These are phyloP conservation scores for Fomitopsis palustris DNA, from an alignment of 1,284 basidiomycete species.

Conservation along the genomic window DNA sequence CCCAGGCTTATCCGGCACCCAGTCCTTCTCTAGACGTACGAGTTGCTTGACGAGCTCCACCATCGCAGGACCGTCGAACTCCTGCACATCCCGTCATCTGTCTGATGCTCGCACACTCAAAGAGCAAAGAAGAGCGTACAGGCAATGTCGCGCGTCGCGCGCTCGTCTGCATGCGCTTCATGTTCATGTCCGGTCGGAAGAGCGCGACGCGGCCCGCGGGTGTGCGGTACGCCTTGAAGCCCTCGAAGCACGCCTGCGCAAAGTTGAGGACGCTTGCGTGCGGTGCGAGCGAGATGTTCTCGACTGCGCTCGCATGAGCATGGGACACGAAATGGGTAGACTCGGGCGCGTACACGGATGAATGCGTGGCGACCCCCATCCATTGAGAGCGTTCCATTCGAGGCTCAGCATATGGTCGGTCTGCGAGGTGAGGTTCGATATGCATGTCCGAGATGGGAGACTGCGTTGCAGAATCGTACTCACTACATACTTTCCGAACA, in stretches of 20 bases:
- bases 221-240: constrained; percentile 93
- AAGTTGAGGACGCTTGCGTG: constrained; percentile 92
- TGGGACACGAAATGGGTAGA: too few species aligned
- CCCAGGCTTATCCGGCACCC: constrained; percentile 89
- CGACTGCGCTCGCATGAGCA: constrained; percentile 11
- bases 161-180: constrained; percentile 87
- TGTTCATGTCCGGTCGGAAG: constrained; percentile 98
- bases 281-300: constrained; percentile 67
- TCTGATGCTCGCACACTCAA: background rate
- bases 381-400: constrained; percentile 70
- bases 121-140: constrained; percentile 40
- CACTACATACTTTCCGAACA: constrained; percentile 73
- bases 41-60: constrained; percentile 88
- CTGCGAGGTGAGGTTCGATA: constrained; percentile 31
- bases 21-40: constrained; percentile 82
- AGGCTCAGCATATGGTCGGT: constrained; percentile 94
- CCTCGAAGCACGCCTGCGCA: constrained; percentile 89
- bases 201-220: constrained; percentile 77
- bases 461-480: constrained; percentile 18
- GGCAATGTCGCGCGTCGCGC: constrained; percentile 75
- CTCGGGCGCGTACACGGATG: constrained; percentile 63
- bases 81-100: constrained; percentile 37
- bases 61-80: constrained; percentile 79
- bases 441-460: background rate
- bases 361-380: constrained; percentile 86